Conservation (phyloP, 345 rosid species). For the Eucalyptus marginata region DNA sequence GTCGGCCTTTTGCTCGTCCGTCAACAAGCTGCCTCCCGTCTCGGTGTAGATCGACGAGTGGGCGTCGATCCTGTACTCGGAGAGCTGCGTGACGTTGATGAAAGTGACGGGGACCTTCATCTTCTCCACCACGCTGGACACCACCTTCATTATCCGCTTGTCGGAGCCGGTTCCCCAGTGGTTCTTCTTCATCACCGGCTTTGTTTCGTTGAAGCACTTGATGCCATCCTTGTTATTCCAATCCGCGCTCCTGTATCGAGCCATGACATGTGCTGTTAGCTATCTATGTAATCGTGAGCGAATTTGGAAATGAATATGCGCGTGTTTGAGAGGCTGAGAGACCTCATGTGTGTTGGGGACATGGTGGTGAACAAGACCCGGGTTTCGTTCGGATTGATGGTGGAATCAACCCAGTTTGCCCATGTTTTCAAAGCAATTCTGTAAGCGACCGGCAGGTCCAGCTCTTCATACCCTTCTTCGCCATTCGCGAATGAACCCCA, state of each 20-base stretch:
- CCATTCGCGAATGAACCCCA: slow-evolving; percentile 93
- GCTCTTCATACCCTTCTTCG: slow-evolving; percentile 46
- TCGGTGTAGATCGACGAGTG: slow-evolving; percentile 77
- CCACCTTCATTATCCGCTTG: slow-evolving; percentile 72
- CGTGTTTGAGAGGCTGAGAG: background rate
- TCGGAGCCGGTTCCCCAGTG: slow-evolving; percentile 29
- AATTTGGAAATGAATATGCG: background rate
- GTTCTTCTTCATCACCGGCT: slow-evolving; percentile 49
- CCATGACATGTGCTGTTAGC: background rate
- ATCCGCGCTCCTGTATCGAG: slow-evolving; percentile 38
- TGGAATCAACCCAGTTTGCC: slow-evolving; percentile 92
- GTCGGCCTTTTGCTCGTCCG: slow-evolving; percentile 49
- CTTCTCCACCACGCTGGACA: slow-evolving; percentile 19
- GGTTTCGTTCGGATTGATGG: slow-evolving; percentile 61
- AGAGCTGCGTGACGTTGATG: slow-evolving; percentile 75
- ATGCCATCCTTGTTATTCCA: slow-evolving; percentile 56
- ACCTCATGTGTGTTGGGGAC: slow-evolving; percentile 89
- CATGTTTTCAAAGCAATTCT: slow-evolving; percentile 63
- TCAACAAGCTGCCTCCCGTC: slow-evolving; percentile 57
- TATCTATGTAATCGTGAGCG: background rate
- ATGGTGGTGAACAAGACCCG: slow-evolving; percentile 76
- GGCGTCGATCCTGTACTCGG: slow-evolving; percentile 75
- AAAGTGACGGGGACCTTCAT: slow-evolving; percentile 73
- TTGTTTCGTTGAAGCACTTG: slow-evolving; percentile 84
- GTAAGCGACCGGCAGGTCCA: slow-evolving; percentile 61